phyloP scores from a whole-genome alignment of 2,329 filamentous ascomycete genomes.

The Aphanoascus verrucosus region DNA sequence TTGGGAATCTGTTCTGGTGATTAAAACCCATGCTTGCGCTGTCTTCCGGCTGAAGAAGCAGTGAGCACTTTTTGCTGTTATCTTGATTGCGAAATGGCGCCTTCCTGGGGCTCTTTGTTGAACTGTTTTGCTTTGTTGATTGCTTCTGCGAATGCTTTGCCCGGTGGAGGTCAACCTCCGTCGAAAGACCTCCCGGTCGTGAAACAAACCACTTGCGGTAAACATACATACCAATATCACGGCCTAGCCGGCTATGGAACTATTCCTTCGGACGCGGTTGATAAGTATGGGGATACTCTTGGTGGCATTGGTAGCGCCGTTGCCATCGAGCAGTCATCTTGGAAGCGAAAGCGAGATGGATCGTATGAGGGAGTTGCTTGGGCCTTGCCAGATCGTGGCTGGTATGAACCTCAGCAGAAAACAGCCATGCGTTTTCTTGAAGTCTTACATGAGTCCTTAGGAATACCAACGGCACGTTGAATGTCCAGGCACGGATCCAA shows the following conservation, averaged over 20 bases:
- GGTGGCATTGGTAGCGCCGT: slow-evolving; percentile 57
- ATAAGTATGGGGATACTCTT: slow-evolving; percentile 60
- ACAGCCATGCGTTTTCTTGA: too few species aligned
- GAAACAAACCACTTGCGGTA: slow-evolving; percentile 48
- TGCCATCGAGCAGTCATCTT: slow-evolving; percentile 50
- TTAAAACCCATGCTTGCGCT: neutral
- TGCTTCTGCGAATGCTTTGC: slow-evolving; percentile 16
- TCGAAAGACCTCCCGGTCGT: slow-evolving; percentile 22
- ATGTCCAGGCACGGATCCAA: slow-evolving; percentile 58
- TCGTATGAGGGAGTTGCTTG: slow-evolving; percentile 54
- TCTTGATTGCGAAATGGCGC: slow-evolving; percentile 20
- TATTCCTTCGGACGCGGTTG: slow-evolving; percentile 46
- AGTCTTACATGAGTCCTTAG: slow-evolving; percentile 19
- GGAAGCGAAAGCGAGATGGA: slow-evolving; percentile 43
- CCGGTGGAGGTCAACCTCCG: slow-evolving; percentile 1
- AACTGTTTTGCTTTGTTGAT: slow-evolving; percentile 1
- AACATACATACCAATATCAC: slow-evolving; percentile 54
- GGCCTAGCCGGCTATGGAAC: slow-evolving; percentile 57
- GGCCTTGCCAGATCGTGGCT: slow-evolving; percentile 57
- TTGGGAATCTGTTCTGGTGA: neutral
- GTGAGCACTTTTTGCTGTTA: neutral
- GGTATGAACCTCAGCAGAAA: slow-evolving; percentile 33
- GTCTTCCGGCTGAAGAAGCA: neutral
- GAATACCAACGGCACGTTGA: slow-evolving; percentile 62
- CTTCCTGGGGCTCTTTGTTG: slow-evolving; percentile 9